Evolutionary conservation across 176 grass and related monocot species (phyloP).

Genomic region (Oryza glumipatula): DNA sequence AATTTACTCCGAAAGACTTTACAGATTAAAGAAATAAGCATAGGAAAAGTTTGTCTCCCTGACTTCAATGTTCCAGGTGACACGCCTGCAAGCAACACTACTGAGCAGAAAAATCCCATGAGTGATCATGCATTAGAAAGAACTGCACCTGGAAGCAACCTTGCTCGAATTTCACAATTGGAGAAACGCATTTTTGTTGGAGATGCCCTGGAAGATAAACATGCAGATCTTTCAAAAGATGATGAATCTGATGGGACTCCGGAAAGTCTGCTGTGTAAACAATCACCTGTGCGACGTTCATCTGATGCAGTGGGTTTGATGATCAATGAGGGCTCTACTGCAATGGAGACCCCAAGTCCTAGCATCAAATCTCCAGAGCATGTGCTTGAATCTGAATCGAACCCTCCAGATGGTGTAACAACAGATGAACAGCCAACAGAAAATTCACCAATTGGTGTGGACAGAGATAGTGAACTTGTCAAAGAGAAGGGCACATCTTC

Average conservation of each 20-base stretch:
- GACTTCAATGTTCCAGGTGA: conserved; percentile 33
- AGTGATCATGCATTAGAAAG: conserved; percentile 35
- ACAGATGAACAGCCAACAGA: conserved; percentile 24
- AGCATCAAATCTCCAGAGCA: conserved; percentile 20
- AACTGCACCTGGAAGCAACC: conserved; percentile 22
- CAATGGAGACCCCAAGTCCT: conserved; percentile 22
- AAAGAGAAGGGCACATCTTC: conserved; percentile 38
- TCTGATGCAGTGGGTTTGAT: conserved; percentile 21
- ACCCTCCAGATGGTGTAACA: conserved; percentile 13
- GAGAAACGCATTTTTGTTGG: conserved; percentile 33
- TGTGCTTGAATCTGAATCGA: conserved; percentile 42
- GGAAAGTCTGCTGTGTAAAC: conserved; percentile 42
- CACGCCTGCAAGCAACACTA: conserved; percentile 11
- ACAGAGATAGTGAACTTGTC: conserved; percentile 26
- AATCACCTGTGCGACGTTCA: conserved; percentile 5
- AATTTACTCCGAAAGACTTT: conserved; percentile 47
- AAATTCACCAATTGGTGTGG: conserved; percentile 24
- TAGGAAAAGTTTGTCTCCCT: conserved; percentile 39
- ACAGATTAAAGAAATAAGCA: conserved; percentile 47
- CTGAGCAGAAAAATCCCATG: neutral
- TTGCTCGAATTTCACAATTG: conserved; percentile 45
- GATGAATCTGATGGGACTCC: conserved; percentile 46
- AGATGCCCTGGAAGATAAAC: conserved; percentile 34
- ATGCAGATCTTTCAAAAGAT: conserved; percentile 29
- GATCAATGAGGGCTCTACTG: conserved; percentile 25